Base-by-base conservation (phyloP, 306 rosid genomes). In the Medicago lupulina region DNA sequence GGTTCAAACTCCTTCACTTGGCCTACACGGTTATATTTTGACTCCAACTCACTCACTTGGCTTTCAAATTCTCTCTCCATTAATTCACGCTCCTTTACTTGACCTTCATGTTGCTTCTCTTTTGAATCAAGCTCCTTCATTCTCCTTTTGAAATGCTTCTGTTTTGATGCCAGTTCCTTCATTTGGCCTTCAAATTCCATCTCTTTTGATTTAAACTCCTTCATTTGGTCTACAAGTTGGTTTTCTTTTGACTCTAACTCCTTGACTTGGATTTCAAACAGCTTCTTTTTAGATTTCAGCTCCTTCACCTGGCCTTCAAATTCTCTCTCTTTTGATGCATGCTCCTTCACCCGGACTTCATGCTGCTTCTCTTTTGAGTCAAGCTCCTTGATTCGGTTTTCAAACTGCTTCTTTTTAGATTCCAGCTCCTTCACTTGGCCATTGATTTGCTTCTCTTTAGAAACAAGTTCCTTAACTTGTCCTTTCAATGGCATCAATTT, bases 101-200 rank as follows among this genome's bases (percentile, higher is more conserved):
- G 38, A 21, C 16, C 64, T 11, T 58, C 15, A 58, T 21, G 12
- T 58, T 58, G 15, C n/a, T 10, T 57, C n/a, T 57, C 14, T 1
- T 9, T 57, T 57, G 34, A 21, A 7, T 57, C 36, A 57, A 13
- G 49, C 15, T 57, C n/a, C 50, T 67, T 68, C 39, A 64, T 8
- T 9, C 46, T 16, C 2, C 51, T 72, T 34, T 81, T 76, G 49
- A 67, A 2, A 15, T 79, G 54, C 31, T 67, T 28, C 31, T 55
- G 78, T 67, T 57, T 25, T 66, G 16, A 9, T 71, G 57, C 43
- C 4, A 28, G 31, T 28, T 84, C 64, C 58, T 67, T 31, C 4
- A 18, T 46, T 13, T 1, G 38, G 8, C 14, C 18, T 67, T 41
- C 75, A 31, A 10, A 55, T 9, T 76, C 23, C 2, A 3, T 21